These are phyloP conservation scores for Nakaseomyces kungkrabaensis DNA, from an alignment of 1,139 yeast genomes.

Conservation along the genomic window DNA sequence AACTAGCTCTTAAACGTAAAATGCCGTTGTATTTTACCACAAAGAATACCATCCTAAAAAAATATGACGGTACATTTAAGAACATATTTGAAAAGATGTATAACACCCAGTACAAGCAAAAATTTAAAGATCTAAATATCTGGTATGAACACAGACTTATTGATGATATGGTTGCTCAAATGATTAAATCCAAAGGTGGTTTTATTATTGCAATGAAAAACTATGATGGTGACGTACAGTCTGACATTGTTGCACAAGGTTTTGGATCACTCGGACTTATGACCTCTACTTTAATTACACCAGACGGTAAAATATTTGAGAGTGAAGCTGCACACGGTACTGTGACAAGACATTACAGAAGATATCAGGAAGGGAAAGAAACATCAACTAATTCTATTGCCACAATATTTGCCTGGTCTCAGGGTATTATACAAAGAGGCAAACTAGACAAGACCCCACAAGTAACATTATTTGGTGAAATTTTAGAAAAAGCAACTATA, in stretches of 20 bases:
- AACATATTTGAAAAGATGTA: conserved; percentile 81
- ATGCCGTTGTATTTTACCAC: conserved; percentile 79
- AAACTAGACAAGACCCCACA: conserved; percentile 77
- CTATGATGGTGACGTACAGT: conserved; percentile 96
- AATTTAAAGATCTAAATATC: conserved; percentile 68
- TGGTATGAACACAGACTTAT: conserved; percentile 95
- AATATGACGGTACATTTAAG: conserved; percentile 89
- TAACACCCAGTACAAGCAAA: conserved; percentile 54
- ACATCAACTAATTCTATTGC: conserved; percentile 98
- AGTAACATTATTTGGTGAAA: conserved; percentile 67
- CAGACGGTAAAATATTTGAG: conserved; percentile 93
- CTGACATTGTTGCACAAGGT: conserved; percentile 96
- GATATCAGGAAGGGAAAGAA: conserved; percentile 89
- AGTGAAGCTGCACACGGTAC: conserved; percentile 98
- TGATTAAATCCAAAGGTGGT: conserved; percentile 93
- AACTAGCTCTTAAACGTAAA: conserved; percentile 68
- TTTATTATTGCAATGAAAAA: conserved; percentile 91
- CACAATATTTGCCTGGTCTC: conserved; percentile 94
- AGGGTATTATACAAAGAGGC: conserved; percentile 89
- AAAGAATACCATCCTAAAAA: conserved; percentile 87
- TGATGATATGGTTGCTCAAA: conserved; percentile 98
- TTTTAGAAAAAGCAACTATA: conserved; percentile 70
- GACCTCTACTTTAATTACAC: conserved; percentile 90
- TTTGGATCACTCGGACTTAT: conserved; percentile 92
- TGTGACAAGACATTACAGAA: conserved; percentile 92